phyloP scores from a whole-genome alignment of 2,329 filamentous ascomycete species.

The Aureobasidium sp. region DNA sequence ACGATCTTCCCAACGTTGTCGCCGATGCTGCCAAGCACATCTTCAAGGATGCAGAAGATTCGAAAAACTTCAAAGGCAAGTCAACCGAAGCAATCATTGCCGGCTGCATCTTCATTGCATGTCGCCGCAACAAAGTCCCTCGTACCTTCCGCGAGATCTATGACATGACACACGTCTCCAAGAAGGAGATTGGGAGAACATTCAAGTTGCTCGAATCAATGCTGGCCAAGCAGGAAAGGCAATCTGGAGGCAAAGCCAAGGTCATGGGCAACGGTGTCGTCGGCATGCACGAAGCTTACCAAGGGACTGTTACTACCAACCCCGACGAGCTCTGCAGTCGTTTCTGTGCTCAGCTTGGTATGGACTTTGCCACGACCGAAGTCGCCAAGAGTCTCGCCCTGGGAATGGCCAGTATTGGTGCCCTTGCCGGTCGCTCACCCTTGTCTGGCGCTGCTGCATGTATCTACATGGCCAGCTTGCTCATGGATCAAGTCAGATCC shows the following conservation, averaged over 20 bases:
- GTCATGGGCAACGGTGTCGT: slow-evolving; percentile 34
- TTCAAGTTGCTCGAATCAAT: slow-evolving; percentile 93
- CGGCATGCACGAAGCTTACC: slow-evolving; percentile 20
- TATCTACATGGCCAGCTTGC: slow-evolving; percentile 90
- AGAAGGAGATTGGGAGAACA: slow-evolving; percentile 94
- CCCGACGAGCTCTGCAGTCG: slow-evolving; percentile 63
- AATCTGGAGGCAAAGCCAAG: slow-evolving; percentile 36
- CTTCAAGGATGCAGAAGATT: slow-evolving; percentile 90
- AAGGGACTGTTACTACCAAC: slow-evolving; percentile 23
- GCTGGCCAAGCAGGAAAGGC: slow-evolving; percentile 64
- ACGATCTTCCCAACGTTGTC: slow-evolving; percentile 72
- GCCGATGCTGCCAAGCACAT: slow-evolving; percentile 89
- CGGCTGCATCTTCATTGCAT: slow-evolving; percentile 95
- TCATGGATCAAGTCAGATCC: slow-evolving; percentile 70
- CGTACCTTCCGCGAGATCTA: slow-evolving; percentile 94
- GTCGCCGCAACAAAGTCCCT: slow-evolving; percentile 77
- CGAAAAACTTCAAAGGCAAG: slow-evolving; percentile 91
- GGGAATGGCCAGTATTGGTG: slow-evolving; percentile 67
- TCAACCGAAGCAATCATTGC: slow-evolving; percentile 89
- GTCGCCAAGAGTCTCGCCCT: slow-evolving; percentile 73
- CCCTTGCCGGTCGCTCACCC: slow-evolving; percentile 85
- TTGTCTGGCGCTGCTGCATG: slow-evolving; percentile 90
- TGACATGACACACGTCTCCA: slow-evolving; percentile 83
- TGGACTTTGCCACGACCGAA: slow-evolving; percentile 69
- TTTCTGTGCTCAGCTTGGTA: slow-evolving; percentile 77